phyloP scores from a whole-genome alignment of 305 asterid species.

The Solanum hybrid region DNA sequence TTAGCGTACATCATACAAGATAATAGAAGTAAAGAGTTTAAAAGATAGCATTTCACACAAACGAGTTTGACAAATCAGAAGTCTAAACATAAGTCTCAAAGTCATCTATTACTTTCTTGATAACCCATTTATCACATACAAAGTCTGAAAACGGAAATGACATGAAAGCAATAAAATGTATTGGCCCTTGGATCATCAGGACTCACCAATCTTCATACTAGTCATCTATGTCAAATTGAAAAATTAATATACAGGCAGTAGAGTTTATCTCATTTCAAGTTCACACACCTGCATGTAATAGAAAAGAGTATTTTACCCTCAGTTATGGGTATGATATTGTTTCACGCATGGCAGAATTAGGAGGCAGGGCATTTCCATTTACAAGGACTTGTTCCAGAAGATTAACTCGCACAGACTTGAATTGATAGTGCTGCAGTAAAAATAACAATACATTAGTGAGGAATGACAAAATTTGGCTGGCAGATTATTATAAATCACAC shows the following conservation, averaged over 20 bases:
- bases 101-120: not conserved
- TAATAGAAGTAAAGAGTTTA: not conserved
- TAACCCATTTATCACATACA: not conserved
- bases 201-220: not conserved
- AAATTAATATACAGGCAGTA: not conserved
- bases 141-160: not conserved
- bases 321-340: not conserved
- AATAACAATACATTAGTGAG: not conserved
- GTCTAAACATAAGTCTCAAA: not conserved
- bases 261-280: not conserved
- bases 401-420: slow-evolving; percentile 70
- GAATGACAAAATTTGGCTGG: not conserved
- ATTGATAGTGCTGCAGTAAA: slow-evolving; percentile 45
- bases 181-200: not conserved
- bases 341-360: slow-evolving; percentile 1
- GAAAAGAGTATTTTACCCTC: not conserved
- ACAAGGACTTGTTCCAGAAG: slow-evolving; percentile 10
- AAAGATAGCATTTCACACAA: not conserved
- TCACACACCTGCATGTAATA: not conserved
- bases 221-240: too few species aligned
- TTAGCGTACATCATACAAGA: not conserved
- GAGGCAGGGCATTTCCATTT: slow-evolving; percentile 9
- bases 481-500: not conserved
- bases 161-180: not conserved
- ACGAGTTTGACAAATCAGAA: not conserved